These are phyloP conservation scores for Linanthus parryae DNA, from an alignment of 148 eudicot genomes.

Conservation along the genomic window DNA sequence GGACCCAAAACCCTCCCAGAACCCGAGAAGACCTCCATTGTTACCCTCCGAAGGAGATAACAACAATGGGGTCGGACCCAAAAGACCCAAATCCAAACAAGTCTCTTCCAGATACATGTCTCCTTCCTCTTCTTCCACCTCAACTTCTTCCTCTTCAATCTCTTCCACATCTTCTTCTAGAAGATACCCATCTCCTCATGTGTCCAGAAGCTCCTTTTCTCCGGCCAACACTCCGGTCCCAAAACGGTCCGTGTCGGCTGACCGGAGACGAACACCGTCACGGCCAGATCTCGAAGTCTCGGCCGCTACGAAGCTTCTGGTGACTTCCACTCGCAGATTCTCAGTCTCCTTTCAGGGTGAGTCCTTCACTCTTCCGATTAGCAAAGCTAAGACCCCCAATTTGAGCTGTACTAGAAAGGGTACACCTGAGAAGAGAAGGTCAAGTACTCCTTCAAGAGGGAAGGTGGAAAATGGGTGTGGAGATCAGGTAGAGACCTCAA, in stretches of 20 bases:
- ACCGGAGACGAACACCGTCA: slow-evolving; percentile 59
- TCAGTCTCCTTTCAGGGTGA: slow-evolving; percentile 96
- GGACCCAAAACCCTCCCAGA: slow-evolving; percentile 36
- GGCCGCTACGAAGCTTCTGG: slow-evolving; percentile 67
- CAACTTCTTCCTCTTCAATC: slow-evolving; percentile 39
- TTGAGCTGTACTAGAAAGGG: slow-evolving; percentile 54
- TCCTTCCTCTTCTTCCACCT: slow-evolving; percentile 63
- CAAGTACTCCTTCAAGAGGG: slow-evolving; percentile 45
- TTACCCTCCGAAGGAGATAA: slow-evolving; percentile 65
- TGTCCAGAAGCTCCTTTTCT: slow-evolving; percentile 37
- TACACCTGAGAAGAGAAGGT: slow-evolving; percentile 77
- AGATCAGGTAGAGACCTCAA: slow-evolving; percentile 57
- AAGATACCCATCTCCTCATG: slow-evolving; percentile 73
- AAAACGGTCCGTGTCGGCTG: slow-evolving; percentile 76
- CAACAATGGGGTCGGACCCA: slow-evolving; percentile 32
- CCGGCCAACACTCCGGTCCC: slow-evolving; percentile 13
- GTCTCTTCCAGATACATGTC: slow-evolving; percentile 79
- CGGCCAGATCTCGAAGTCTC: slow-evolving; percentile 54
- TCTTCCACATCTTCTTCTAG: slow-evolving; percentile 46
- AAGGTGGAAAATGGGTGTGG: slow-evolving; percentile 41
- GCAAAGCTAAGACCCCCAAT: slow-evolving; percentile 71
- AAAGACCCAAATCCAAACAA: slow-evolving; percentile 49
- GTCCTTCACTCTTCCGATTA: slow-evolving; percentile 71
- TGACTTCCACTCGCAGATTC: slow-evolving; percentile 79
- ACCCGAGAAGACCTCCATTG: slow-evolving; percentile 51